These are phyloP conservation scores for Penicillium sp. DNA, from an alignment of 2,329 filamentous ascomycete species.

Conservation along the genomic window DNA sequence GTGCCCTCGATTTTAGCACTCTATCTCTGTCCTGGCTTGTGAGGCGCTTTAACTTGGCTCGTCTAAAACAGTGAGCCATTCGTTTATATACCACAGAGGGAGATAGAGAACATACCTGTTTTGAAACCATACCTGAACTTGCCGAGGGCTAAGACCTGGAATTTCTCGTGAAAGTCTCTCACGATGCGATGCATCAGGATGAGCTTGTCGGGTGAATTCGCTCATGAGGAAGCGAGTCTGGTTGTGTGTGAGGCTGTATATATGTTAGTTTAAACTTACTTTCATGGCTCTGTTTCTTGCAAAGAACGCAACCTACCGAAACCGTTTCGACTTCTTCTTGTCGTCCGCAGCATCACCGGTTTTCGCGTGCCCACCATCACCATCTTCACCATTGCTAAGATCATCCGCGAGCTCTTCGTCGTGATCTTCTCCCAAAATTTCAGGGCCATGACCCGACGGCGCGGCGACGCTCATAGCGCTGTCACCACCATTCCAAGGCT, in stretches of 20 bases:
- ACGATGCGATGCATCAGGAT: slow-evolving; percentile 86
- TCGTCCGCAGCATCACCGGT: slow-evolving; percentile 27
- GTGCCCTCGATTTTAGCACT: slow-evolving; percentile 57
- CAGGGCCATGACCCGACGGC: not conserved
- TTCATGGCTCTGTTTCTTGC: not conserved
- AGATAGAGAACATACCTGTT: slow-evolving; percentile 64
- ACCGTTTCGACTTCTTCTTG: slow-evolving; percentile 43
- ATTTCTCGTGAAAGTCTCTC: slow-evolving; percentile 86
- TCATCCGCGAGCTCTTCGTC: slow-evolving; percentile 11
- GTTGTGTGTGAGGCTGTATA: slow-evolving; percentile 70
- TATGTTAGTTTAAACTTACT: slow-evolving; percentile 5
- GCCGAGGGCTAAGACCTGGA: slow-evolving; percentile 81
- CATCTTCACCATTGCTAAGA: slow-evolving; percentile 13
- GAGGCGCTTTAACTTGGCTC: slow-evolving; percentile 59
- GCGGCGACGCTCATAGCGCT: not conserved
- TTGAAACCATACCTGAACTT: slow-evolving; percentile 98
- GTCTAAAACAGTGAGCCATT: slow-evolving; percentile 33
- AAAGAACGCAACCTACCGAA: slow-evolving; percentile 29
- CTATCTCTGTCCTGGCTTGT: slow-evolving; percentile 59
- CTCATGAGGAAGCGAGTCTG: slow-evolving; percentile 98
- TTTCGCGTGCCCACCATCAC: slow-evolving; percentile 12
- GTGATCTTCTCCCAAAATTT: not conserved
- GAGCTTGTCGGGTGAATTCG: slow-evolving; percentile 90
- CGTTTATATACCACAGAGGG: not conserved
- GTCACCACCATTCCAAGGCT: not conserved